Evolutionary conservation across 257 asterid genomes (phyloP), one percentile per base, ranked within the genome.

Genomic region (Linderniella brevidens): DNA sequence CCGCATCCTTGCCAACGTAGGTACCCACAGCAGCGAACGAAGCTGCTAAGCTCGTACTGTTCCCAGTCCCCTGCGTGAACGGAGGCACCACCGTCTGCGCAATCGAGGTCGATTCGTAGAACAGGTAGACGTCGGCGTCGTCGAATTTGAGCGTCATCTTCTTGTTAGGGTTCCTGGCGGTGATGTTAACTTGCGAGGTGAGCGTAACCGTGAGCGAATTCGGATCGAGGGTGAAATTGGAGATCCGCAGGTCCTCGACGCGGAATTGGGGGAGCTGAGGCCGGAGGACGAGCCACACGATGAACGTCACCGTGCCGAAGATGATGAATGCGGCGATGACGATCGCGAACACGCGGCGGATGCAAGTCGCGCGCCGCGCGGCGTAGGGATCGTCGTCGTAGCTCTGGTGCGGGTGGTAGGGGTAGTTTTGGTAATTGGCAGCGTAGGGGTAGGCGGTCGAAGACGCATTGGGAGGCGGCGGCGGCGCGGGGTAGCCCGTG

Each of bases 241-340:
- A 73, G 7, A 90, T 44, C 9, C 92, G 51, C 19, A 90, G 35
- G 0, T 80, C 65, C 52, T 85, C 94, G 53, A 85, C 80, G 4
- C 82, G 79, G 65, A 85, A 70, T 55, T 75, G 79, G n/a, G 93
- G 99, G 39, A 81, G 65, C 53, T 73, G 75, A 0, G 96, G 99
- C 32, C 96, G 99, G 57, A 90, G 74, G 4, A 85, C 71, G 1
- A 90, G 81, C 96, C 96, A 90, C 14, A 74, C 65, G 47, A 90
- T 79, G 75, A 85, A 79, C 58, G 82, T 45, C 44, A 76, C 41
- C 1, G 82, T 71, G 1, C 80, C 93, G 36, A 74, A 50, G 57
- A 85, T 62, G 52, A 90, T 60, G 45, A 81, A 46, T 13, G 60
- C 56, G n/a, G 79, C 87, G 52, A 85, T 71, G 8, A 71, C 35